A percentile compares a stretch with the other conserved stretches of the same genome.
phyloP scores from a whole-genome alignment of 768 basidiomycete species.

The Floccularia luteovirens region DNA sequence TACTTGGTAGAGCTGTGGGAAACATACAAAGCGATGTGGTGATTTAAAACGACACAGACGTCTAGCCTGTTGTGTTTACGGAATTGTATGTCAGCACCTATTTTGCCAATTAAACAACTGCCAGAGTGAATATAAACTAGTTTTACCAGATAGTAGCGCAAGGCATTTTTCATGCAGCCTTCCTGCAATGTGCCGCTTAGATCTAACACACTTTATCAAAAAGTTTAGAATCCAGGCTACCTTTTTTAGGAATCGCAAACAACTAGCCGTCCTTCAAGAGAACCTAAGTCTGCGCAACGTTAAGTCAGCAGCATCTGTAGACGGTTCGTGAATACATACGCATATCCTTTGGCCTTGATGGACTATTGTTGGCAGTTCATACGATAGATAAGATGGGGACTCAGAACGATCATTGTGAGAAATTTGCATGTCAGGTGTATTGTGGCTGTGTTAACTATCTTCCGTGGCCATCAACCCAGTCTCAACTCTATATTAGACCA shows the following conservation, averaged over 20 bases:
- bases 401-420: no score
- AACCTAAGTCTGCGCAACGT: slow-evolving; percentile 65
- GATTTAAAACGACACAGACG: slow-evolving; percentile 90
- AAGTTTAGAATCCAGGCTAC: slow-evolving; percentile 27
- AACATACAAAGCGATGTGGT: slow-evolving; percentile 85
- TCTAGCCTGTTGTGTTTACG: slow-evolving; percentile 82
- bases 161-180: slow-evolving; percentile 89
- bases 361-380: no score
- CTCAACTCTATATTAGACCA: no score
- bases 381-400: no score
- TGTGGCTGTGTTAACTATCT: no score
- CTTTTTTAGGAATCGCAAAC: slow-evolving; percentile 98
- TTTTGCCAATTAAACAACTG: slow-evolving; percentile 6
- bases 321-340: no score
- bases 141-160: slow-evolving; percentile 71
- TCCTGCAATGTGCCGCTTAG: slow-evolving; percentile 33
- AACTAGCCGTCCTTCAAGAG: slow-evolving; percentile 79
- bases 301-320: no score
- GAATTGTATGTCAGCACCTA: slow-evolving; percentile 95
- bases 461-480: no score
- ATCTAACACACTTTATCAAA: slow-evolving; percentile 3
- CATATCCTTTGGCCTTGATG: no score
- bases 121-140: slow-evolving; percentile 1
- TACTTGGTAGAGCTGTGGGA: neutral
- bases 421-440: no score